Conservation (phyloP, 768 basidiomycete genomes). For the Tulasnella calospora region DNA sequence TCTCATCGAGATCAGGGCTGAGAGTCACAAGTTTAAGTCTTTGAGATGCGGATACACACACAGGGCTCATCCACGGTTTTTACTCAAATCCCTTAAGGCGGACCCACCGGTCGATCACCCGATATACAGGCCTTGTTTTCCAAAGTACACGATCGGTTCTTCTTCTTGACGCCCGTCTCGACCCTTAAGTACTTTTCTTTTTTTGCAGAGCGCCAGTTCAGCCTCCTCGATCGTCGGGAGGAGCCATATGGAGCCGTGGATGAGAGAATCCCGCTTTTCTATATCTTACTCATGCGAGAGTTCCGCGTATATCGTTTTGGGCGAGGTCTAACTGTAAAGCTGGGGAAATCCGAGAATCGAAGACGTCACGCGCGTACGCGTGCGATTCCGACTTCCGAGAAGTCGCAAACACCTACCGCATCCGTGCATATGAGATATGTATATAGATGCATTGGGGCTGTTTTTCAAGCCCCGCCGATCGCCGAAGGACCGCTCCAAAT, state of each 20-base stretch:
- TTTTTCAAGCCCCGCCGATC: not conserved
- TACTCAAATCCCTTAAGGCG: not conserved
- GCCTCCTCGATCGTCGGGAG: not conserved
- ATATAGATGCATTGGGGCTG: not conserved
- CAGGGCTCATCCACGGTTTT: not conserved
- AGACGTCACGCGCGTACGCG: not conserved
- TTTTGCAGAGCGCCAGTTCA: not conserved
- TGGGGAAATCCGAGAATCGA: not conserved
- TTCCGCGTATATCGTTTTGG: too few species aligned
- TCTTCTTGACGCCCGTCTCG: not conserved
- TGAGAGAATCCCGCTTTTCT: not conserved
- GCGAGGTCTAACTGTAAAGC: too few species aligned
- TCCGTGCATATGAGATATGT: not conserved
- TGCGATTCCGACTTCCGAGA: not conserved
- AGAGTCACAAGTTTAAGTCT: not conserved
- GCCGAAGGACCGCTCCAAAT: not conserved
- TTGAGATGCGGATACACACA: not conserved
- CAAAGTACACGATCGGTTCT: too few species aligned
- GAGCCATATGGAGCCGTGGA: not conserved
- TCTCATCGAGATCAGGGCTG: not conserved
- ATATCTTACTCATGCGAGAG: too few species aligned
- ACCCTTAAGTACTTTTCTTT: not conserved
- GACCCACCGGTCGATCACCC: not conserved
- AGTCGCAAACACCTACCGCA: not conserved
- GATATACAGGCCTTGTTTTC: not conserved